Conservation (phyloP, 306 rosid species). For the Castanea mollissima region DNA sequence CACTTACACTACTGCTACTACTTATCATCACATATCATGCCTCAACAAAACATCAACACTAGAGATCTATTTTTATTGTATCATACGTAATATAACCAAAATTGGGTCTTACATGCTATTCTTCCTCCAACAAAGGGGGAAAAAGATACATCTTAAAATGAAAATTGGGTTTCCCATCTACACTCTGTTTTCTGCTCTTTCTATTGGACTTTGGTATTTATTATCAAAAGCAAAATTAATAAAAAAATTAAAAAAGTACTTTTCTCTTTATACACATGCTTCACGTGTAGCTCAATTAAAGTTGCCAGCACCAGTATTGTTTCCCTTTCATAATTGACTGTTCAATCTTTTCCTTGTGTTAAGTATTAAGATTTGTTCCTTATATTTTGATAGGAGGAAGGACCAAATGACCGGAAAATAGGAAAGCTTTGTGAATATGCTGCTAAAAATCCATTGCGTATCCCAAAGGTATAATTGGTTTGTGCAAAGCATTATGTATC, state of each 20-base stretch:
- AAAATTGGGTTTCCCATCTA: not conserved
- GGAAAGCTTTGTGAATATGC: constrained; percentile 93
- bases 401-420: constrained; percentile 82
- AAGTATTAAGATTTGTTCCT: constrained; percentile 10
- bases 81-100: too few relatives aligned
- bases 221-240: not conserved
- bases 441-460: constrained; percentile 86
- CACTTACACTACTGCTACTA: too few relatives aligned
- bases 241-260: not conserved
- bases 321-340: not conserved
- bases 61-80: too few relatives aligned
- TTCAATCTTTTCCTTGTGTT: constrained; percentile 9
- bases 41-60: too few relatives aligned
- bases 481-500: not conserved
- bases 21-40: too few relatives aligned
- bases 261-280: not conserved
- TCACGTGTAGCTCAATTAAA: constrained; percentile 1
- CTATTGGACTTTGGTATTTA: not conserved
- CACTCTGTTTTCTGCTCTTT: not conserved
- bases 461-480: constrained; percentile 66
- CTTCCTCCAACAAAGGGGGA: too few relatives aligned
- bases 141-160: not conserved
- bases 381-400: constrained; percentile 68
- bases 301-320: not conserved
- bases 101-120: too few relatives aligned